A percentile compares a stretch with the other conserved stretches of the same genome.
These are phyloP conservation scores for Diplodia intermedia DNA, from an alignment of 2,329 filamentous ascomycete species.

Conservation along the genomic window DNA sequence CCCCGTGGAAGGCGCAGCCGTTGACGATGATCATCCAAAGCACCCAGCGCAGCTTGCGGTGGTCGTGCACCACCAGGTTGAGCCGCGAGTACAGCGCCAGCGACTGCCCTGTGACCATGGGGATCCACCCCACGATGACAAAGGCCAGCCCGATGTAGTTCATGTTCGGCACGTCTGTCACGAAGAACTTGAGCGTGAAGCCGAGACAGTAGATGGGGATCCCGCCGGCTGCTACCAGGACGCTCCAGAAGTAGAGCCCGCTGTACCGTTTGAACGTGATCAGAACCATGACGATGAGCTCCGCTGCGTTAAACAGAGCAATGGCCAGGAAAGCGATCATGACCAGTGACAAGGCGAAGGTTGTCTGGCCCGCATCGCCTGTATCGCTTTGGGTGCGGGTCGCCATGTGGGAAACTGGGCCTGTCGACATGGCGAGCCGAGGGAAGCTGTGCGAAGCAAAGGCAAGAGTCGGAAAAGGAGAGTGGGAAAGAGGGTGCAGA, in stretches of 20 bases:
- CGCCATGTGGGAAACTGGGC: background rate
- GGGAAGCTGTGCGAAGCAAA: background rate
- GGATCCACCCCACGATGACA: conserved; percentile 61
- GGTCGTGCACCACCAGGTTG: conserved; percentile 64
- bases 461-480: background rate
- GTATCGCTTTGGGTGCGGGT: conserved; percentile 6
- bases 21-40: conserved; percentile 66
- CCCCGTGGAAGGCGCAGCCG: conserved; percentile 60
- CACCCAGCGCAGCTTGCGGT: conserved; percentile 56
- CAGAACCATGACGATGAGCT: conserved; percentile 8
- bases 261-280: conserved; percentile 53
- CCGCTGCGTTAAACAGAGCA: background rate
- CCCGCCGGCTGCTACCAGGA: conserved; percentile 53
- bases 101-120: conserved; percentile 68
- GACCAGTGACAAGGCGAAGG: conserved; percentile 13
- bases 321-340: conserved; percentile 19
- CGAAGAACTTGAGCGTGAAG: conserved; percentile 54
- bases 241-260: conserved; percentile 59
- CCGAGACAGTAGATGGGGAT: conserved; percentile 57
- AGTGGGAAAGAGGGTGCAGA: background rate
- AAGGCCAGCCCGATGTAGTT: conserved; percentile 46
- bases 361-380: conserved; percentile 8
- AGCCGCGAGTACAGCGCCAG: conserved; percentile 69
- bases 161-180: conserved; percentile 43
- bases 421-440: background rate